A percentile compares a stretch with the other conserved stretches of the same genome.
phyloP scores from a whole-genome alignment of 2,329 filamentous ascomycete genomes.

The Dothideomycetidae sp. region DNA sequence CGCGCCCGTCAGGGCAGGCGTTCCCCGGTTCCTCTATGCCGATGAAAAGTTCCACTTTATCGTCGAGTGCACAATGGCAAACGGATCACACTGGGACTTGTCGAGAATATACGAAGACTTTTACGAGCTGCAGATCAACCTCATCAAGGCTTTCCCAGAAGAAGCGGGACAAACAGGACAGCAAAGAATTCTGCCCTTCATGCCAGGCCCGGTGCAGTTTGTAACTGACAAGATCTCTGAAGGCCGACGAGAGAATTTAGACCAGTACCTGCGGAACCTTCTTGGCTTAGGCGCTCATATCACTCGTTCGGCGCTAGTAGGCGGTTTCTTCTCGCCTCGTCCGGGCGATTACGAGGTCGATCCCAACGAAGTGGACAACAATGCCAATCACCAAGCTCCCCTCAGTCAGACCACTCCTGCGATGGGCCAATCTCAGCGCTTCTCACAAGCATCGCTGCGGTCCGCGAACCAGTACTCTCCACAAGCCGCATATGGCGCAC shows the following conservation, averaged over 20 bases:
- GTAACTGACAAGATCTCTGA: slow-evolving; percentile 97
- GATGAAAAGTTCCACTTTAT: slow-evolving; percentile 99
- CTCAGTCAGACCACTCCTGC: slow-evolving; percentile 27
- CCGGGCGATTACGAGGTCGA: slow-evolving; percentile 83
- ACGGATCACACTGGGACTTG: slow-evolving; percentile 83
- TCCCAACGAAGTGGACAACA: slow-evolving; percentile 42
- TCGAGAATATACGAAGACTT: slow-evolving; percentile 96
- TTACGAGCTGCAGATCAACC: slow-evolving; percentile 94
- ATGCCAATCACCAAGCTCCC: slow-evolving; percentile 57
- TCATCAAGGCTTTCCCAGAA: slow-evolving; percentile 78
- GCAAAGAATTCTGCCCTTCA: slow-evolving; percentile 78
- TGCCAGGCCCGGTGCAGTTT: slow-evolving; percentile 95
- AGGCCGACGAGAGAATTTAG: slow-evolving; percentile 77
- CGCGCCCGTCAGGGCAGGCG: slow-evolving; percentile 68
- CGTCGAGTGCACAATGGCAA: slow-evolving; percentile 79
- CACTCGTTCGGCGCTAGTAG: slow-evolving; percentile 66
- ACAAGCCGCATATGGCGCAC: slow-evolving; percentile 31
- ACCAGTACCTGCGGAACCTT: slow-evolving; percentile 90
- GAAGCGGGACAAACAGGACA: slow-evolving; percentile 72
- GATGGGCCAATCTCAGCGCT: slow-evolving; percentile 40
- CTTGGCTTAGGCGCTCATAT: slow-evolving; percentile 74
- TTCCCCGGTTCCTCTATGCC: slow-evolving; percentile 86
- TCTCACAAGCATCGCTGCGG: slow-evolving; percentile 22
- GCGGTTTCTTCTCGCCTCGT: slow-evolving; percentile 78
- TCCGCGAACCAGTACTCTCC: slow-evolving; percentile 27